Percentiles rank a stretch among this genome's conserved stretches.
Evolutionary conservation across 2,329 filamentous ascomycete genomes (phyloP).

Genomic region (Apiospora kogelbergensis): DNA sequence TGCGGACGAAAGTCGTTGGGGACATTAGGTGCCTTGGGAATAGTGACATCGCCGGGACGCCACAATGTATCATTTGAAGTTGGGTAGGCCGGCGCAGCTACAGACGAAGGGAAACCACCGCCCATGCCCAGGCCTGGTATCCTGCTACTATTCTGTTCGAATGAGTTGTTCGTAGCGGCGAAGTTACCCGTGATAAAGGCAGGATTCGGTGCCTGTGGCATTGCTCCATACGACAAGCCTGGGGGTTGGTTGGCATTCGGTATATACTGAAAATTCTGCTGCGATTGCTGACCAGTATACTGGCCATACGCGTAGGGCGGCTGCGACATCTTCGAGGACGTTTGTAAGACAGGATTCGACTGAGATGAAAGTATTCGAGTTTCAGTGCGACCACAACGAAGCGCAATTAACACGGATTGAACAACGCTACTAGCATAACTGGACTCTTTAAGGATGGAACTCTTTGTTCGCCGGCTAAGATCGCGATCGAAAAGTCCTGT

Average conservation of each 20-base stretch:
- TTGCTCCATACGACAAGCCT: constrained; percentile 1
- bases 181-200: neutral
- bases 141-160: constrained; percentile 17
- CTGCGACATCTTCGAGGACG: constrained; percentile 7
- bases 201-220: neutral
- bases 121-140: constrained; percentile 11
- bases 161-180: constrained; percentile 12
- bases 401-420: neutral
- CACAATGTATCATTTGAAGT: neutral
- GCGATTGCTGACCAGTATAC: constrained; percentile 10
- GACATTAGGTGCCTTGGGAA: neutral
- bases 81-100: neutral
- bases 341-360: neutral
- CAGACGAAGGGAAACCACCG: neutral
- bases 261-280: constrained; percentile 15
- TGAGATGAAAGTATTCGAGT: neutral
- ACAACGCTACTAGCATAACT: constrained; percentile 8
- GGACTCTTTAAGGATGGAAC: neutral
- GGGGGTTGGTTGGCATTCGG: constrained; percentile 11
- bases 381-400: neutral
- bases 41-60: neutral
- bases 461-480: neutral
- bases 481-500: neutral
- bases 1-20: neutral
- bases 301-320: constrained; percentile 5